Percentiles rank a stretch among this genome's conserved stretches.
phyloP scores from a whole-genome alignment of 1,139 yeast species.

The Blastobotrys buckinghamii region DNA sequence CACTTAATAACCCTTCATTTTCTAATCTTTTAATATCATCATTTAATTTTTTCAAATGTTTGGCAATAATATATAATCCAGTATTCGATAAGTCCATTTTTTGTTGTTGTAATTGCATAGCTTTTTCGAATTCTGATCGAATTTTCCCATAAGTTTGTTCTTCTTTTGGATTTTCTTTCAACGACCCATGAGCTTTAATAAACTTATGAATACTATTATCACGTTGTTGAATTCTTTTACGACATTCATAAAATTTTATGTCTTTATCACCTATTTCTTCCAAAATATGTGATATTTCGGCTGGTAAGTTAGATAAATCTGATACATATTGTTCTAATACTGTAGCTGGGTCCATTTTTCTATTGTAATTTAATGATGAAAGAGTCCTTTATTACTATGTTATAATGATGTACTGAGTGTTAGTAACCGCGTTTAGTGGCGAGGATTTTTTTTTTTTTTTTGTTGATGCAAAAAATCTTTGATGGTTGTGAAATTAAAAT shows the following conservation, averaged over 20 bases:
- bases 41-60: slow-evolving; percentile 68
- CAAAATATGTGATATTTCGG: slow-evolving; percentile 73
- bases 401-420: no score
- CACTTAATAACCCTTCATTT: slow-evolving; percentile 70
- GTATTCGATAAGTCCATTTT: slow-evolving; percentile 79
- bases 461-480: background rate
- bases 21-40: slow-evolving; percentile 71
- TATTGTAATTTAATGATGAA: background rate
- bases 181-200: slow-evolving; percentile 77
- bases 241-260: slow-evolving; percentile 54
- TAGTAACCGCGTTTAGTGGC: no score
- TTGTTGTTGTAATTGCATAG: slow-evolving; percentile 63
- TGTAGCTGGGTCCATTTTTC: slow-evolving; percentile 63
- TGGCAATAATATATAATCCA: slow-evolving; percentile 67
- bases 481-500: background rate
- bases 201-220: slow-evolving; percentile 79
- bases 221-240: slow-evolving; percentile 61
- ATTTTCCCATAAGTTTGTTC: slow-evolving; percentile 60
- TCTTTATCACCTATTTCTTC: slow-evolving; percentile 78
- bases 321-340: slow-evolving; percentile 70
- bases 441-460: background rate
- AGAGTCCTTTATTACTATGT: no score
- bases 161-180: slow-evolving; percentile 80
- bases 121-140: slow-evolving; percentile 58
- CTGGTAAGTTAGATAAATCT: slow-evolving; percentile 80